Base-by-base conservation (phyloP, 2,329 filamentous ascomycete genomes). In the Emydomyces testavorans region DNA sequence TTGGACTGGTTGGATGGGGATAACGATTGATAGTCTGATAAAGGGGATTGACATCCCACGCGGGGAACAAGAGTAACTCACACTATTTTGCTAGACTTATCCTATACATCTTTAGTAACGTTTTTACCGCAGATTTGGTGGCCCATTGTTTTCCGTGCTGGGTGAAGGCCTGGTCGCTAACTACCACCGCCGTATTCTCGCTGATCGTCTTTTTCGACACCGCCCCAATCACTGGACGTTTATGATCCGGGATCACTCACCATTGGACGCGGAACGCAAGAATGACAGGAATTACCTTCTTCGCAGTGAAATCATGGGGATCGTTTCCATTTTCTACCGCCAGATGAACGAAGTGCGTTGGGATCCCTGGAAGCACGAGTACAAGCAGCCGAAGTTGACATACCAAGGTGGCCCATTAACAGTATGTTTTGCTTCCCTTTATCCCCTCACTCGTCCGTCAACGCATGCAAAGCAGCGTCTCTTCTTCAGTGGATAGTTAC, bases 301-400 rank as follows among this genome's bases (percentile, higher is more conserved):
- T 8, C 41, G 15, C 34, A 43, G 43, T 45, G 52, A 54, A 42
- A 11, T 50, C n/a, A 41, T 50, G 36, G 50, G 39, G 26, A 41
- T 28, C 32, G 40, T 38, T 15, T 48, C 50, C 1, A 46, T 52
- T 26, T 44, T 52, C 5, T 54, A 24, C 32, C 44, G 31, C 26
- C 52, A 53, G 47, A 49, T 53, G 52, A 36, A 53, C 16, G 47
- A 52, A 23, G 40, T 44, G 43, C 24, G 29, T 46, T 52, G 44
- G 50, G 36, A 45, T 35, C 18, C 32, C 50, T 28, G 36, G 8
- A 46, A 38, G 15, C 18, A 50, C 11, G 6, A 21, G 10, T 50
- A 52, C 28, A 24, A 15, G 38, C n/a, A 16, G 2, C 23, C 50
- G 7, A 49, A 35, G 23, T 28, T 28, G 2, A 46, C 15, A 48